These are phyloP conservation scores for button mushroom (Agaricus bisporus) DNA, from an alignment of 768 basidiomycete species.

Conservation along the genomic window DNA sequence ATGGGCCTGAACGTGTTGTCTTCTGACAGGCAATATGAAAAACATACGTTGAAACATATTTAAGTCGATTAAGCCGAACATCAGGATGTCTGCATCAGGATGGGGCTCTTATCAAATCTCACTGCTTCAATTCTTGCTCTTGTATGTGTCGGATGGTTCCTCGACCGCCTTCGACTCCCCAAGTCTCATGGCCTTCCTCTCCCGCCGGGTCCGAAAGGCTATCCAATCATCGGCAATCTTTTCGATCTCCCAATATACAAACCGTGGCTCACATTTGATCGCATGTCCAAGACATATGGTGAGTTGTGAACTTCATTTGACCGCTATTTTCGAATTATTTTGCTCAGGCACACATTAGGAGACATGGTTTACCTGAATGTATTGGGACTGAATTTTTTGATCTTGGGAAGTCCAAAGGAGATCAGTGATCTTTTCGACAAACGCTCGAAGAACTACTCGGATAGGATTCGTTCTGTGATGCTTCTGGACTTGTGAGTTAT, in stretches of 20 bases:
- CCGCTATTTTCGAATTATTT: background rate
- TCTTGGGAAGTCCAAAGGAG: conserved; percentile 24
- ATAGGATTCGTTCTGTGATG: conserved; percentile 40
- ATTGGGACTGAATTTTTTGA: conserved; percentile 26
- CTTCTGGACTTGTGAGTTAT: background rate
- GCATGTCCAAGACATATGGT: conserved; percentile 29
- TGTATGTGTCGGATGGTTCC: background rate
- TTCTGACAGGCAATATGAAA: too few species aligned
- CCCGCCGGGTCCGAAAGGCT: conserved; percentile 26
- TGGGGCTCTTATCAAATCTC: background rate
- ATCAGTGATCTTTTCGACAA: conserved; percentile 49
- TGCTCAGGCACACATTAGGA: conserved; percentile 24
- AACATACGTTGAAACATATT: too few species aligned
- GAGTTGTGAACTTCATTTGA: background rate
- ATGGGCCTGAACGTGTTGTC: too few species aligned
- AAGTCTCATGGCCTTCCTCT: conserved; percentile 10
- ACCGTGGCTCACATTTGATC: conserved; percentile 23
- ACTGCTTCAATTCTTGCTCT: background rate
- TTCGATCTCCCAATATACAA: conserved; percentile 20
- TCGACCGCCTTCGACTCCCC: background rate
- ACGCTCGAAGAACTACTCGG: conserved; percentile 47
- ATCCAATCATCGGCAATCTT: conserved; percentile 23
- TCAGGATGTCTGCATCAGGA: background rate
- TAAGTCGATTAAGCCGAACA: too few species aligned
- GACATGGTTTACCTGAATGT: conserved; percentile 47